These are phyloP conservation scores for Arxiozyma slooffiae DNA, from an alignment of 1,139 yeast species.

Conservation along the genomic window DNA sequence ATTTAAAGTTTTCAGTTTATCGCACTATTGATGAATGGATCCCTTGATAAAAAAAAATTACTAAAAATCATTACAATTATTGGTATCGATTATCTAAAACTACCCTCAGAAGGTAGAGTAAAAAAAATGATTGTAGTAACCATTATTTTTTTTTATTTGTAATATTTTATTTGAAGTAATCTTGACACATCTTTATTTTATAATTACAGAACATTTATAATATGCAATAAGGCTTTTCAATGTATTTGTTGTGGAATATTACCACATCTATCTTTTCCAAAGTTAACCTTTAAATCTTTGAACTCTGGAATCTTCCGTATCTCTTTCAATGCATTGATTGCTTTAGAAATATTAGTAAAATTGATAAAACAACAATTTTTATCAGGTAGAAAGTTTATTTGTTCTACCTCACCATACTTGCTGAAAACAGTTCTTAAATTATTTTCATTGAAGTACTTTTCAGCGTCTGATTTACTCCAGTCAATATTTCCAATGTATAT, in stretches of 20 bases:
- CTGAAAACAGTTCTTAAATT: conserved; percentile 65
- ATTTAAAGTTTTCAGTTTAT: no score
- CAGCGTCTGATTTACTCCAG: conserved; percentile 25
- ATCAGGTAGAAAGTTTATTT: conserved; percentile 73
- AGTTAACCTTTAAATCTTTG: conserved; percentile 56
- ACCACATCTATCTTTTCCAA: conserved; percentile 93
- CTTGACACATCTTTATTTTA: no score
- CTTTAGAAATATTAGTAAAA: conserved; percentile 77
- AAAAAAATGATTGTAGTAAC: no score
- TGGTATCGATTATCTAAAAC: no score
- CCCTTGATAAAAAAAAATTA: not conserved
- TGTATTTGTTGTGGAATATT: conserved; percentile 35
- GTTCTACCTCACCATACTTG: conserved; percentile 87
- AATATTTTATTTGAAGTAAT: no score
- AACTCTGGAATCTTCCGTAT: conserved; percentile 43
- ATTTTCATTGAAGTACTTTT: conserved; percentile 31
- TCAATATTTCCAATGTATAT: conserved; percentile 67
- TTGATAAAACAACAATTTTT: conserved; percentile 89
- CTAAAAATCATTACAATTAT: not conserved
- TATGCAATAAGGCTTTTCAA: not conserved
- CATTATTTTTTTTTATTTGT: no score
- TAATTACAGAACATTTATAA: no score
- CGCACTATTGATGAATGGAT: not conserved
- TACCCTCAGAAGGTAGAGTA: no score
- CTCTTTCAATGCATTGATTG: conserved; percentile 73